A percentile compares a stretch with the other conserved stretches of the same genome.
phyloP scores from a whole-genome alignment of 75 land plant genomes.

The Pinus taeda region DNA sequence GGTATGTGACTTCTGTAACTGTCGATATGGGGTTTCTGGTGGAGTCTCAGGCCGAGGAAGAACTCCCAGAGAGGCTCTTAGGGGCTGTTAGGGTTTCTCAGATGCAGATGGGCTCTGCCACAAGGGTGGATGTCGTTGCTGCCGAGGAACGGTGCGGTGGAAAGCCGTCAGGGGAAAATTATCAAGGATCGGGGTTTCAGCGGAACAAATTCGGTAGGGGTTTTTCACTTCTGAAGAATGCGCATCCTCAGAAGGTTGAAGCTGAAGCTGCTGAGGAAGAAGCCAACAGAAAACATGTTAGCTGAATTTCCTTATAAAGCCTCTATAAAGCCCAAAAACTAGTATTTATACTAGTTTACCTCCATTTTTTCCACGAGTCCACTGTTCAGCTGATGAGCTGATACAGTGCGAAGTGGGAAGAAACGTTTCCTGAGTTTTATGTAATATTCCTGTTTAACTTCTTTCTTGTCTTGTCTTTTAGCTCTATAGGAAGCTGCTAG shows the following conservation, averaged over 20 bases:
- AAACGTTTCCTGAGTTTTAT: no score
- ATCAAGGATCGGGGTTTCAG: slow-evolving; percentile 9
- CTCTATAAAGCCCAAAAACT: no score
- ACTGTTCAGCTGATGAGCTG: background rate
- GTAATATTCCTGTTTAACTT: no score
- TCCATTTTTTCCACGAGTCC: no score
- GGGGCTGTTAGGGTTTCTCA: slow-evolving; percentile 49
- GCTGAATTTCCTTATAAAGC: no score
- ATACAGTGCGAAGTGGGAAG: no score
- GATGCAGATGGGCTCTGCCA: slow-evolving; percentile 41
- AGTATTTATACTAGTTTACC: background rate
- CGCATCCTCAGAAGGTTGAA: slow-evolving; percentile 17
- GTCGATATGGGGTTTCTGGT: slow-evolving; percentile 49
- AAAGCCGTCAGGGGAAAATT: slow-evolving; percentile 3
- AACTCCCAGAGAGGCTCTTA: slow-evolving; percentile 41
- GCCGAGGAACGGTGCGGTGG: background rate
- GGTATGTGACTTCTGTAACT: slow-evolving; percentile 34
- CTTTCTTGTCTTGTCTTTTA: no score
- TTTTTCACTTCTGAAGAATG: slow-evolving; percentile 24
- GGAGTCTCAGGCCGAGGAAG: slow-evolving; percentile 35
- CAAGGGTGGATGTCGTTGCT: background rate
- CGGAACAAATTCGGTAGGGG: slow-evolving; percentile 33
- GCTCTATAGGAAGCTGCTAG: background rate
- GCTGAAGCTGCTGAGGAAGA: slow-evolving; percentile 18
- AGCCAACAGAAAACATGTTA: background rate